Evolutionary conservation across 2,329 filamentous ascomycete genomes (phyloP), one percentile per base, ranked within the genome.

Genomic region (Didymella segeticola): DNA sequence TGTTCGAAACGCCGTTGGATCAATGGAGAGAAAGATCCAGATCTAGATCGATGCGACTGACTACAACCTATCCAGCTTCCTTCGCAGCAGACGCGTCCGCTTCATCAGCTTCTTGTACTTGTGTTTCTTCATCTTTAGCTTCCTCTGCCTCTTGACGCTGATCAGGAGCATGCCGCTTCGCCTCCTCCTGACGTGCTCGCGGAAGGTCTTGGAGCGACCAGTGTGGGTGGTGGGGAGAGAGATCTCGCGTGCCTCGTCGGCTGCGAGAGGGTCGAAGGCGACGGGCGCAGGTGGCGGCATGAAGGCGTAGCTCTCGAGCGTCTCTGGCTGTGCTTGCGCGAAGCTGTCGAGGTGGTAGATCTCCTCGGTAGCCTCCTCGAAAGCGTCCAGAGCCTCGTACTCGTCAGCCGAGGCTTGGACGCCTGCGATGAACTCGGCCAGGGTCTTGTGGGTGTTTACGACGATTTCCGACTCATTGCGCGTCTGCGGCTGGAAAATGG

Each of bases 81-180:
- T 87, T 73, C 93, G 88, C 80, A 92, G 77, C 74, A 91, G 93
- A 75, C 93, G 86, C 71, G 93, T 97, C 77, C 87, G 85, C 83
- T 89, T 90, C 90, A 96, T 92, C 65, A 98, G 82, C 86, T 99
- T 99, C 92, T 97, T 98, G 79, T 96, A 96, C 87, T 99, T 99
- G 85, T 98, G 93, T 86, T 98, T 99, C 90, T 99, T 99, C 93
- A 99, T 99, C 86, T 92, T 96, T 71, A 97, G 80, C 80, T 95
- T 96, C 72, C 92, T 83, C 78, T 96, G 91, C 76, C 95, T 85
- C 82, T 89, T 92, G 66, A 97, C 93, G 72, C 91, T 96, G 73
- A 99, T 91, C 60, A 91, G 85, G 57, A 88, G 79, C 88, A 96
- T 93, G 56, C 75, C 68, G 70, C 57, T 69, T 66, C 67, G 73